Evolutionary conservation across 345 rosid genomes (phyloP), one percentile per base, ranked within the genome.

Genomic region (Linum trigynum): DNA sequence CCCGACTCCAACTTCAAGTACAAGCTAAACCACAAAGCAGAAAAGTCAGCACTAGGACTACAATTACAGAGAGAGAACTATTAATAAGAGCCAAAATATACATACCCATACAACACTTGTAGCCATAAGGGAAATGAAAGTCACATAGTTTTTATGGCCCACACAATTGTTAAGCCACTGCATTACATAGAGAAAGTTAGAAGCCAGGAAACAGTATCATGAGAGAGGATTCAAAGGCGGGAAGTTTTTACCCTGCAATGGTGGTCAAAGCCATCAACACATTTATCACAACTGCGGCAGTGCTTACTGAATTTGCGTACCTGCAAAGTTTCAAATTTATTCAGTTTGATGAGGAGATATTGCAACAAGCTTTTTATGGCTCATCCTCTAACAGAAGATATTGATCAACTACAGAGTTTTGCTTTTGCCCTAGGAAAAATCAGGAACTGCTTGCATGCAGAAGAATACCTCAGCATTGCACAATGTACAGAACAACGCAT

Each of bases 81-180:
- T 57, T 23, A 23, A 23, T 23, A 15, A 8, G 38, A 38, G 62
- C 5, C 5, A 65, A 59, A 68, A 64, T 23, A 23, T 23, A 78
- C 88, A 55, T 82, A 94, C 97, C 99, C 99, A 94, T 76, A 86
- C 82, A 75, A 90, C 75, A 81, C 97, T 94, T 70, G 65, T 64
- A 61, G 88, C 95, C 99, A 94, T 94, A 59, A 94, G 88, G 6
- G 83, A 80, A 77, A 90, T 83, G 74, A 94, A 94, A 10, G 97
- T 88, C 57, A 82, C 78, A 71, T 94, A 94, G 65, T 94, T 94
- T 78, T 77, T 90, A 83, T 78, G 83, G 39, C 99, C 99, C 4
- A 94, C 99, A 72, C 99, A 94, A 75, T 94, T 94, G 82, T 94
- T 94, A 59, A 94, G 96, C 99, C 99, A 94, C 99, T 94, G 90